These are phyloP conservation scores for Acephala macrosclerotiorum DNA, from an alignment of 2,329 filamentous ascomycete genomes.

Conservation along the genomic window DNA sequence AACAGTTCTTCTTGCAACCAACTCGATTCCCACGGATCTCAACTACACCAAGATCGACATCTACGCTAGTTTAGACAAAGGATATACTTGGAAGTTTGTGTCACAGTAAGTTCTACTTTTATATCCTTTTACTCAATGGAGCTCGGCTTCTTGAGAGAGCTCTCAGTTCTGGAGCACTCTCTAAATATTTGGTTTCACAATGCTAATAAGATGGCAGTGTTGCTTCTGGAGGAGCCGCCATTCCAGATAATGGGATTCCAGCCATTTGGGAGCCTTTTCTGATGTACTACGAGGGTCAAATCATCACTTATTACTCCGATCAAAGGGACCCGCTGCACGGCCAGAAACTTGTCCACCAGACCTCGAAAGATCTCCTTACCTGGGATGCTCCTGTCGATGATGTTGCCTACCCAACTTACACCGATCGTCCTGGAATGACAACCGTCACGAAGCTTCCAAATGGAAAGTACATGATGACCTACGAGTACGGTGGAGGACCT, in stretches of 20 bases:
- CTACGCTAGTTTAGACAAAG: constrained; percentile 68
- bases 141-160: too few relatives aligned
- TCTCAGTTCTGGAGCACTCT: too few relatives aligned
- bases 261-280: constrained; percentile 80
- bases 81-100: constrained; percentile 71
- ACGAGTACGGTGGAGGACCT: constrained; percentile 54
- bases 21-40: constrained; percentile 56
- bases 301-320: constrained; percentile 76
- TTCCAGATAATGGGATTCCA: constrained; percentile 67
- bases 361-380: constrained; percentile 61
- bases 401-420: constrained; percentile 67
- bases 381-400: constrained; percentile 69
- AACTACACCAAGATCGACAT: constrained; percentile 72
- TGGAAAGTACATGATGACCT: constrained; percentile 66
- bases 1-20: constrained; percentile 64
- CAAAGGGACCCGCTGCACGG: constrained; percentile 71
- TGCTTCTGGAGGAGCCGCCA: constrained; percentile 64
- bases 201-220: constrained; percentile 46
- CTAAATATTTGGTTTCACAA: too few relatives aligned
- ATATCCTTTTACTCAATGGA: too few relatives aligned
- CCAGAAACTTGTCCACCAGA: constrained; percentile 69
- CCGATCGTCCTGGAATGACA: constrained; percentile 73
- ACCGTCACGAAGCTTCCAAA: constrained; percentile 62
- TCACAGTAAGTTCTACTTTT: constrained; percentile 50
- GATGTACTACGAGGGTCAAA: constrained; percentile 61